These are phyloP conservation scores for Aureobasidium pullulans DNA, from an alignment of 2,329 filamentous ascomycete genomes.

Conservation along the genomic window DNA sequence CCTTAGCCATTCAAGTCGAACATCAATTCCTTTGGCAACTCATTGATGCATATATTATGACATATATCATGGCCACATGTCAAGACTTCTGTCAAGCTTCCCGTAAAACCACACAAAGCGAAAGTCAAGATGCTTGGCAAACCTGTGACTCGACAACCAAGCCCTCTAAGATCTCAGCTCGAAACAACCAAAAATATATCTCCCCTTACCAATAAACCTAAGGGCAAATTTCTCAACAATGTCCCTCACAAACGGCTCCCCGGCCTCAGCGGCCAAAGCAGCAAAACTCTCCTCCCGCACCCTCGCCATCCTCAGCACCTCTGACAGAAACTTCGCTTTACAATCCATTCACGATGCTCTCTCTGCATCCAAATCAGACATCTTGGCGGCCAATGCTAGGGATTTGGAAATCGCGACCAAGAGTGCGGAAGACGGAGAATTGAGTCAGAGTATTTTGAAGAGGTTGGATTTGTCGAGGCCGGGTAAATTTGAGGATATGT, in stretches of 20 bases:
- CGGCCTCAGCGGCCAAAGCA: conserved; percentile 65
- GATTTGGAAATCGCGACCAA: conserved; percentile 70
- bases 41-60: not conserved
- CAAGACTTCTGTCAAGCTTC: not conserved
- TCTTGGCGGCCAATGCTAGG: conserved; percentile 77
- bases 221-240: conserved; percentile 41
- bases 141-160: conserved; percentile 6
- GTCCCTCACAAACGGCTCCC: conserved; percentile 83
- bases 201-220: not conserved
- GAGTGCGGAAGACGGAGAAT: conserved; percentile 65
- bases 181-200: not conserved
- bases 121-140: conserved; percentile 9
- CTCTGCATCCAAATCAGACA: conserved; percentile 58
- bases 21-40: not conserved
- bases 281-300: conserved; percentile 77
- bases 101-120: not conserved
- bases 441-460: conserved; percentile 79
- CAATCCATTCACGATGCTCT: conserved; percentile 77
- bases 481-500: conserved; percentile 97
- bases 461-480: conserved; percentile 76
- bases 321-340: conserved; percentile 76
- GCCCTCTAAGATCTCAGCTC: not conserved
- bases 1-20: too few species aligned
- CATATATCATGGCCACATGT: not conserved
- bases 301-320: conserved; percentile 69